phyloP scores from a whole-genome alignment of 2,329 filamentous ascomycete genomes.

The Dactylellina cionopaga region DNA sequence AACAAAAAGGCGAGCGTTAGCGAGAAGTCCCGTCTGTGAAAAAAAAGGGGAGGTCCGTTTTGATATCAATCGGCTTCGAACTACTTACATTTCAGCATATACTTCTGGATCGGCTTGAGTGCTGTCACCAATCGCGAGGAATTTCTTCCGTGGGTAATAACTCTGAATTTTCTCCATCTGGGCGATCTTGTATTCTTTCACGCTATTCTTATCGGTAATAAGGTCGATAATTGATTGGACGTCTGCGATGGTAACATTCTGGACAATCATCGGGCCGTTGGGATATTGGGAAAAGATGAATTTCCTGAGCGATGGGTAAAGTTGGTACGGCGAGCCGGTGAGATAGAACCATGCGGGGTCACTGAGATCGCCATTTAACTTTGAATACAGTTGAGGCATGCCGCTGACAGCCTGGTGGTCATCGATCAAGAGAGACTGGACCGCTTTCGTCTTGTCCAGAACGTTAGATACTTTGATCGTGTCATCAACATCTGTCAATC shows the following conservation, averaged over 20 bases:
- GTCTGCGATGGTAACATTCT: constrained; percentile 68
- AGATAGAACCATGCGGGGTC: constrained; percentile 89
- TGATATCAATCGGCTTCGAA: not conserved
- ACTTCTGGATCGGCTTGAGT: constrained; percentile 91
- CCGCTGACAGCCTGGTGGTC: constrained; percentile 77
- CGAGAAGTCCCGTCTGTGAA: not conserved
- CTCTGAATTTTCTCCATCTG: constrained; percentile 79
- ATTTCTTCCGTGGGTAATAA: constrained; percentile 80
- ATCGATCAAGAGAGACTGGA: constrained; percentile 84
- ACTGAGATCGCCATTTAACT: constrained; percentile 67
- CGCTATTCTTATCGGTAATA: constrained; percentile 60
- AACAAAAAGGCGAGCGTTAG: constrained; percentile 11
- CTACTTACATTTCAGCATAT: constrained; percentile 77
- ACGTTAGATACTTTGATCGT: constrained; percentile 94
- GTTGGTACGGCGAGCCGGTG: constrained; percentile 90
- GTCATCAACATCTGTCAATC: constrained; percentile 80
- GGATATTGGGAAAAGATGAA: constrained; percentile 79
- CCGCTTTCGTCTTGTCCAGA: constrained; percentile 78
- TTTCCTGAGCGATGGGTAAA: constrained; percentile 83
- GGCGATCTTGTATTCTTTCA: constrained; percentile 84
- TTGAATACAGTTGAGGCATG: constrained; percentile 85
- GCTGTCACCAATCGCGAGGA: constrained; percentile 87
- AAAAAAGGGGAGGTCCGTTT: not conserved
- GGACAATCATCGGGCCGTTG: constrained; percentile 80
- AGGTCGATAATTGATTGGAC: not conserved